Base-by-base conservation (phyloP, 2,329 filamentous ascomycete genomes). In the Curvularia spicifera region DNA sequence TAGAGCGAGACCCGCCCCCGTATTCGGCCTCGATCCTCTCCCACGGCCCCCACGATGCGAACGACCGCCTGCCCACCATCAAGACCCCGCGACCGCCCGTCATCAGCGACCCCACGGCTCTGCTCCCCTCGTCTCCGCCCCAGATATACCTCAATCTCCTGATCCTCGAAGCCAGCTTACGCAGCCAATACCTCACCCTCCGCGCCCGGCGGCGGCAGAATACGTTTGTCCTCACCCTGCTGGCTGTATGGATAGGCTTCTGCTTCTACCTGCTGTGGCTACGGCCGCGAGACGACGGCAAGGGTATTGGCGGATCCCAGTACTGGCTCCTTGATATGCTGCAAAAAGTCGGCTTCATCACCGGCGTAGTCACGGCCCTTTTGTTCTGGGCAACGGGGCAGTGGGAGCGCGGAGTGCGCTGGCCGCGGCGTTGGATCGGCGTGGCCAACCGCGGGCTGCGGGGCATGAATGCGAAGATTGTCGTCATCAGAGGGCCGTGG, bases 61-160 rank as follows among this genome's bases (percentile, higher is more conserved):
- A 74, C 68, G 68, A 78, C 82, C 68, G 77, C 78, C 68, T 80
- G 64, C 53, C 73, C 26, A 64, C 67, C 56, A 71, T 68, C 71
- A 76, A 71, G 65, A 72, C 61, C 67, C 79, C 53, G 63, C 79
- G 58, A 15, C 66, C 57, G 33, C 76, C 81, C 64, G 66, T 67
- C 70, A 75, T 80, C 56, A 77, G 79, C 56, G 92, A 96, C 74
- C 91, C 92, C 28, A 85, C 94, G 62, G 89, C 88, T 69, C 87
- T 89, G 61, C 87, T 94, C 15, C 93, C 93, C n/a, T 94, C 91
- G 73, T 92, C 91, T 15, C 93, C 93, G 45, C 91, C 92, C 53
- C 95, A 97, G 82, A 97, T 99, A 73, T 99, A 99, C 80, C 88
- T 99, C 71, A 99, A 99, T 78, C 89, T 99, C 24, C 86, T 99